Evolutionary conservation across 352 stramenopile genomes (phyloP).

Genomic region (Globisporangium iwayamae): DNA sequence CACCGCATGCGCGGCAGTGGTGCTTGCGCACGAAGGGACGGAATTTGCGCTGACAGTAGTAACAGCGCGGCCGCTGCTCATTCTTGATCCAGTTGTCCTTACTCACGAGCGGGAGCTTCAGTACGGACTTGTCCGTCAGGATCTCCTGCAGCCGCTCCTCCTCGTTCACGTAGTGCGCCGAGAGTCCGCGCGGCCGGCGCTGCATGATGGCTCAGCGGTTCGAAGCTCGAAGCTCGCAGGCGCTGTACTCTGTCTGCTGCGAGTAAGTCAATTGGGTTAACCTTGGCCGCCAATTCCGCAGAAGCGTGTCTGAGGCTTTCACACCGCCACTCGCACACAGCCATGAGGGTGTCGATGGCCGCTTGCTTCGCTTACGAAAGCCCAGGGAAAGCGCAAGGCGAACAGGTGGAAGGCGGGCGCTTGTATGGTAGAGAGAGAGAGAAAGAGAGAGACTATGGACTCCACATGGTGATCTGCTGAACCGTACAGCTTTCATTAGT

Average conservation of each 20-base stretch:
- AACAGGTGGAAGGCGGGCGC: background rate
- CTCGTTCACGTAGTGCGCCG: conserved; percentile 44
- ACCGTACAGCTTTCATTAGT: background rate
- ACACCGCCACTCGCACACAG: background rate
- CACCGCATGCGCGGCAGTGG: conserved; percentile 77
- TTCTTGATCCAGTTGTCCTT: conserved; percentile 78
- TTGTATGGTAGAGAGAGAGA: background rate
- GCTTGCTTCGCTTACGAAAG: background rate
- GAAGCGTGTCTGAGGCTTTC: background rate
- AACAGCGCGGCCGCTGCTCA: conserved; percentile 63
- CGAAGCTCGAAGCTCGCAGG: background rate
- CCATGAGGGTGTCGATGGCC: background rate
- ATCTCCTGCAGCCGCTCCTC: conserved; percentile 55
- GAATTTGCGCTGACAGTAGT: conserved; percentile 78
- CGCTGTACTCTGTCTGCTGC: background rate
- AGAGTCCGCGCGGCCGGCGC: conserved; percentile 44
- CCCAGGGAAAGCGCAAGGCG: background rate
- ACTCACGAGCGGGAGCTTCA: conserved; percentile 45
- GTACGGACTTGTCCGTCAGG: conserved; percentile 51
- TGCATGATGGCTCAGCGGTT: background rate
- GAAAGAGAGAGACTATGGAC: background rate
- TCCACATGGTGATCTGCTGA: background rate
- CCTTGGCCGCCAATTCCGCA: background rate
- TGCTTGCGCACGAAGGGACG: conserved; percentile 71
- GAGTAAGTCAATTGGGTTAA: background rate